Evolutionary conservation across 148 eudicot species (phyloP), one percentile per base, ranked within the genome.

Genomic region (Chenopodium suecicum): DNA sequence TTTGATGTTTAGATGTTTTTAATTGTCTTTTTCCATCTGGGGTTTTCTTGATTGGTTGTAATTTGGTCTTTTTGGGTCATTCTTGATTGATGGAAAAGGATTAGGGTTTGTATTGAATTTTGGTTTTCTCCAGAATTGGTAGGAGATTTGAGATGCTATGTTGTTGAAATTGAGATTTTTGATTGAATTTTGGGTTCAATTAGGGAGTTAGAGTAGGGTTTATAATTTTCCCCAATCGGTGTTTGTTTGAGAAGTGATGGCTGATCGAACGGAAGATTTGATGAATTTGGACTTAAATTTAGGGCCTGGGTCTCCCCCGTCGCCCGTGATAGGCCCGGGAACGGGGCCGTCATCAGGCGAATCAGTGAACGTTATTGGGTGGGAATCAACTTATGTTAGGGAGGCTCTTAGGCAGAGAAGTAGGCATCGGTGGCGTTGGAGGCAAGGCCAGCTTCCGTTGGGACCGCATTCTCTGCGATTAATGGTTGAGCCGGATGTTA

Each of bases 211-310:
- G 31, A 56, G 58, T 76, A 13, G 27, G 54, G 14, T 56, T 7
- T 11, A 13, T 6, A 70, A 50, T 67, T 74, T 79, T 16, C 20
- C 74, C 32, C 50, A 80, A 74, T 74, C 73, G 47, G 54, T 69
- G 52, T 37, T 70, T 65, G 58, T 34, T 54, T 31, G 27, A 64
- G 72, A 73, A 78, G 71, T 73, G 64, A 94, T 94, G 98, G 92
- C 83, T 63, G 98, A 94, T 78, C 91, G 92, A 77, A 88, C 77
- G 27, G 87, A 87, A 4, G 84, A 82, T 81, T 65, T 85, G 78
- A 93, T 93, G 97, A 91, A 94, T 85, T 92, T 94, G 63, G 98
- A 94, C 88, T 88, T 94, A 87, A 94, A 93, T 84, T 89, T 94
- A 88, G 97, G 97, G 54, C 95, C 93, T 60, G 79, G 86, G 68